Base-by-base conservation (phyloP, 169 alveolate species). In the Cryptosporidium andersoni region DNA sequence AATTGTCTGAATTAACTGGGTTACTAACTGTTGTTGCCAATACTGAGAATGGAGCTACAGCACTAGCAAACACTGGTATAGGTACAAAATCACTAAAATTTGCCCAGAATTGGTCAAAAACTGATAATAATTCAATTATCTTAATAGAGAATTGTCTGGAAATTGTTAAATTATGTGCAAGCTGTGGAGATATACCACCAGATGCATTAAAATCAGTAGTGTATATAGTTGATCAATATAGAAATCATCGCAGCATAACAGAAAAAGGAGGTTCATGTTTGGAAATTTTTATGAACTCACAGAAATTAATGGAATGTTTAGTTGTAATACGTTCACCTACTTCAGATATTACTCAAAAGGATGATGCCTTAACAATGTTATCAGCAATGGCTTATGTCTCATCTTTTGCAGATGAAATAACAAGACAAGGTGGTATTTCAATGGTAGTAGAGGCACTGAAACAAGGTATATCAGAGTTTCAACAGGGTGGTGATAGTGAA, bases 381-480 rank as follows among this genome's bases (percentile, higher is more conserved):
- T 92, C 96, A 42, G 94, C 96, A 11, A 94, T 95, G 93, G 94
- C 97, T 1, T 95, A 95, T 89, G 94, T 95, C 39, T 91, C 97
- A 4, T 92, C 97, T 2, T 91, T 93, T 58, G 92, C 97, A 45
- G 96, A 93, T 60, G 95, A 94, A 88, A 91, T 95, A 39, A 97
- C 94, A 45, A 81, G 94, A 85, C 94, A 93, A 36, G 97, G 97
- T 39, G 97, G 95, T 58, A 82, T 94, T 51, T 95, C 95, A 4
- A 81, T 95, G 66, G 90, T 95, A 56, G 90, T 94, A 11, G 96
- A 95, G 66, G 90, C 95, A 55, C 89, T 95, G 52, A 93, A 93
- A 74, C 93, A 94, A 64, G 95, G 95, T 81, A 88, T 92, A 52
- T 74, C 90, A 25, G 95, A 93, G 68, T 80, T 91, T 81, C 94